These are phyloP conservation scores for Aspergillus fructus DNA, from an alignment of 2,329 filamentous ascomycete genomes.

Conservation along the genomic window DNA sequence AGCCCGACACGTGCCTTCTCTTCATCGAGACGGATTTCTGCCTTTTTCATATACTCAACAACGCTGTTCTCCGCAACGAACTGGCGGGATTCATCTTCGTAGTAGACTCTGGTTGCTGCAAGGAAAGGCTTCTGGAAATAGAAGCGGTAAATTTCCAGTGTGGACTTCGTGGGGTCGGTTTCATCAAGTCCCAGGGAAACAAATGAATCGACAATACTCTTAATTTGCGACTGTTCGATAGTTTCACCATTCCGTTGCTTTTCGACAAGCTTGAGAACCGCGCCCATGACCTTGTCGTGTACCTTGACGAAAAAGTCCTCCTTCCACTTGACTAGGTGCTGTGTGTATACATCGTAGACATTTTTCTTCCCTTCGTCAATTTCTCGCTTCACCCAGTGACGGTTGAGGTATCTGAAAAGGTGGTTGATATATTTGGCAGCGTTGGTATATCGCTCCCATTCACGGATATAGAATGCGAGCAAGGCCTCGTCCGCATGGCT, in stretches of 20 bases:
- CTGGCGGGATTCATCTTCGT: conserved; percentile 85
- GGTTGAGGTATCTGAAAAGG: conserved; percentile 91
- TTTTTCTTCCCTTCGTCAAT: conserved; percentile 99
- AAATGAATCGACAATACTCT: conserved; percentile 94
- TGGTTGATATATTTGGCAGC: conserved; percentile 98
- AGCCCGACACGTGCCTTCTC: conserved; percentile 92
- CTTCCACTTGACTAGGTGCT: conserved; percentile 95
- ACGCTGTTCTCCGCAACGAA: conserved; percentile 97
- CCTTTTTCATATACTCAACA: conserved; percentile 99
- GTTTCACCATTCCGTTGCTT: conserved; percentile 97
- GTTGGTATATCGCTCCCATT: conserved; percentile 94
- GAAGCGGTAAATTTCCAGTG: conserved; percentile 87
- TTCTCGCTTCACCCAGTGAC: conserved; percentile 98
- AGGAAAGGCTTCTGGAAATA: conserved; percentile 95
- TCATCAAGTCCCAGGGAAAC: conserved; percentile 94
- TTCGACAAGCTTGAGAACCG: conserved; percentile 91
- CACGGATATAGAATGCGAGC: conserved; percentile 87
- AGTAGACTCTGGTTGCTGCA: conserved; percentile 78
- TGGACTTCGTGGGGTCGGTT: conserved; percentile 87
- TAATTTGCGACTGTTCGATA: conserved; percentile 95
- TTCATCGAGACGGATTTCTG: conserved; percentile 81
- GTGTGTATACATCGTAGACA: conserved; percentile 95
- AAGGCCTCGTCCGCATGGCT: conserved; percentile 86
- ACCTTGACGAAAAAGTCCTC: conserved; percentile 84
- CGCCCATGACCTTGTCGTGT: conserved; percentile 86